phyloP scores from a whole-genome alignment of 371 early-diverging fungal species.

The Batkoa obscura region DNA sequence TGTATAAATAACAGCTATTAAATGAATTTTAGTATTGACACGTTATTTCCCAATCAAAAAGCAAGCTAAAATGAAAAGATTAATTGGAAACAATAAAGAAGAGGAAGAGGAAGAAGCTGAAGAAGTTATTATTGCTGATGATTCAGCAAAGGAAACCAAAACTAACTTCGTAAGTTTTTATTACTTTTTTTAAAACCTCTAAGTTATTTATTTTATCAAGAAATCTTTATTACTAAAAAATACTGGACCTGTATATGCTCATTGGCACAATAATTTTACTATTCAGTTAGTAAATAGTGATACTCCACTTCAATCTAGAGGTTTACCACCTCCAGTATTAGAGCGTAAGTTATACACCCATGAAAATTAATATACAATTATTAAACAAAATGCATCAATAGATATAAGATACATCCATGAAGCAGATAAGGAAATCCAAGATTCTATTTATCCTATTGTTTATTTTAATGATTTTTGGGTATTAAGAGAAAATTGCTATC shows the following conservation, averaged over 20 bases:
- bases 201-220: conserved; percentile 5
- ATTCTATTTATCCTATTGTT: conserved; percentile 43
- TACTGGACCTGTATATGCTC: conserved; percentile 36
- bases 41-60: conserved; percentile 12
- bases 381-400: conserved; percentile 6
- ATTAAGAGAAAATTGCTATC: conserved; percentile 40
- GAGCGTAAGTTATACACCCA: conserved; percentile 17
- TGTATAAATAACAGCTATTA: not conserved
- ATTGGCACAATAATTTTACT: conserved; percentile 77
- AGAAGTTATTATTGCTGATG: not conserved
- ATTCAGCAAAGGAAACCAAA: not conserved
- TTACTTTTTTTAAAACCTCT: not conserved
- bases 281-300: conserved; percentile 35
- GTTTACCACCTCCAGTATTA: conserved; percentile 26
- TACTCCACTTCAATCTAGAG: conserved; percentile 19
- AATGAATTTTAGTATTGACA: not conserved
- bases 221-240: not conserved
- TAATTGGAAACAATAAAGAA: conserved; percentile 25
- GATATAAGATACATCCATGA: conserved; percentile 24
- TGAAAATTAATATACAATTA: not conserved
- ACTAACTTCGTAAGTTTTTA: not conserved
- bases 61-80: conserved; percentile 40
- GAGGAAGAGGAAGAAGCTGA: conserved; percentile 14
- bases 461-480: conserved; percentile 80
- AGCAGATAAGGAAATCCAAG: conserved; percentile 15